These are phyloP conservation scores for Gracilaria gracilis DNA, from an alignment of 23 red algal species.

Conservation along the genomic window DNA sequence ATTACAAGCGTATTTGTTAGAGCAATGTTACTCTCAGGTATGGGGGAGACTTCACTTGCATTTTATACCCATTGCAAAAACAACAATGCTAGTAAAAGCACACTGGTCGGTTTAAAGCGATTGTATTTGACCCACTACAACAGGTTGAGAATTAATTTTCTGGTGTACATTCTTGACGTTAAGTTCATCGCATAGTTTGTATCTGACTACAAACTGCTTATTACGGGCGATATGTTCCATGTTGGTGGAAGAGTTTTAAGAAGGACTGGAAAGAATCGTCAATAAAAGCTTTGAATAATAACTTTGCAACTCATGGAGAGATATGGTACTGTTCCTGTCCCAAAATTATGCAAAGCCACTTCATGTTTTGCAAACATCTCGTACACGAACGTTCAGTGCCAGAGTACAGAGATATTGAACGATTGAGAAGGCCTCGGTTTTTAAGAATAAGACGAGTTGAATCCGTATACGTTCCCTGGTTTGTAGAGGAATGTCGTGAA, in stretches of 20 bases:
- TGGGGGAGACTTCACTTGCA: background rate
- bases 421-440: too few species aligned
- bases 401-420: too few species aligned
- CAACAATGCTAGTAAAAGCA: background rate
- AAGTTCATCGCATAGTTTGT: slow-evolving; percentile 11
- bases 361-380: background rate
- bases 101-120: slow-evolving; percentile 26
- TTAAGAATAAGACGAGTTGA: too few species aligned
- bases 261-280: background rate
- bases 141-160: background rate
- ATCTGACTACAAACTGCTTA: background rate
- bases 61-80: slow-evolving; percentile 2
- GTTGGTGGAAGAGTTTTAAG: background rate
- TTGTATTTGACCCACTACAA: slow-evolving; percentile 15
- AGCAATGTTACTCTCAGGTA: background rate
- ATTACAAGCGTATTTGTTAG: background rate
- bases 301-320: background rate
- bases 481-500: too few species aligned
- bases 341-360: background rate
- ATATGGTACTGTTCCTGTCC: background rate
- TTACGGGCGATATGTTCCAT: background rate
- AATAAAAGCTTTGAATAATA: background rate
- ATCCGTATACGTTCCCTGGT: too few species aligned
- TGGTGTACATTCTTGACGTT: background rate
- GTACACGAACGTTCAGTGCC: too few species aligned